Base-by-base conservation (phyloP, 108 stramenopile genomes). In the Nannochloropsis gaditana region DNA sequence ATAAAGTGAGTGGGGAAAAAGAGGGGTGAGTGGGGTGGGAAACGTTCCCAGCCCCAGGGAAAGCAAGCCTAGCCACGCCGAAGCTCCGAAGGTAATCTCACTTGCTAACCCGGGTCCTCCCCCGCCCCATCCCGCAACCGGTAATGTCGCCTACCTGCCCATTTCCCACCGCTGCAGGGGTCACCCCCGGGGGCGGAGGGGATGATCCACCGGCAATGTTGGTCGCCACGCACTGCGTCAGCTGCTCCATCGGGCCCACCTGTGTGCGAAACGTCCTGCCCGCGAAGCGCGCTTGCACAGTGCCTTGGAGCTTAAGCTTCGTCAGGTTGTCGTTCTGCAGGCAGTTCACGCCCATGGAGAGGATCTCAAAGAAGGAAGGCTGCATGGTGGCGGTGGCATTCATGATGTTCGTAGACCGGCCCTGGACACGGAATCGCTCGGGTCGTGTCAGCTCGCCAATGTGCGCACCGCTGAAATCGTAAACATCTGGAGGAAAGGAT, bases 311-410 rank as follows among this genome's bases (percentile, higher is more conserved):
- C 8, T 73, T 50, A 2, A 73, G 59, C 59, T 73, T 73, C 19
- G 59, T 73, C 8, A 73, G 6, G 59, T 73, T 73, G n/a, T 73
- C 59, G n/a, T 73, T 73, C 59, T 73, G 59, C 8, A 73, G n/a
- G 59, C 59, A 73, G 0, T 73, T 73, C 4, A 73, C n/a, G 19
- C 59, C 59, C 59, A 73, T 73, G 59, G 59, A 15, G n/a, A 73
- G 59, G 6, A 73, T 73, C 59, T 73, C 59, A n/a, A 73, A 73
- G n/a, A 73, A 73, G n/a, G 59, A 73, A n/a, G 59, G 59, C 59
- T 73, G 59, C 59, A 73, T 73, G 59, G n/a, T n/a, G n/a, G 59
- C 59, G n/a, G 59, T 73, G 8, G 59, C 59, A n/a, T 15, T 73
- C 59, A 73, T 73, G 2, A 73, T n/a, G 19, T 73, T n/a, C 19